Base-by-base conservation (phyloP, 2,329 filamentous ascomycete genomes). In the Tolypocladium nubicola region DNA sequence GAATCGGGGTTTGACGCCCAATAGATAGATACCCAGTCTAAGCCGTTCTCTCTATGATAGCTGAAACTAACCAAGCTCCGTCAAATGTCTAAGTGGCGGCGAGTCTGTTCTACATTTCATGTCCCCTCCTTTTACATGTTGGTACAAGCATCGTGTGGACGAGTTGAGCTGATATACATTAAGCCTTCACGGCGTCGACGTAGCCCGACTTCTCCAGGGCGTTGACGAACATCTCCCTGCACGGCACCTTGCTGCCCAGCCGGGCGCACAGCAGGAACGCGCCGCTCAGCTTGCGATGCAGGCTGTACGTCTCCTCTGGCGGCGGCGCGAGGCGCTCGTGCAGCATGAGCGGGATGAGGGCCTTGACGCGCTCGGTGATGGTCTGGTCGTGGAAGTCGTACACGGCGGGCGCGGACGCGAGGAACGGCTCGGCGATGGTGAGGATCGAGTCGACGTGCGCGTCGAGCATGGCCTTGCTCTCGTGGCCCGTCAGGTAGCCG, bases 341-440 rank as follows among this genome's bases (percentile, higher is more conserved):
- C 52, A 99, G 79, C 94, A 99, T 99, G 56, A 96, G 77, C 19
- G 94, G 94, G 63, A 99, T 97, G 56, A 96, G 79, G 4, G 79
- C 82, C 66, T 92, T 86, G 58, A 99, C 93, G 50, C 95, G 82
- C 67, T 97, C 92, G 1, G 94, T 99, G 64, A 99, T 97, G 1
- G 93, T 99, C 77, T 99, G 94, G 67, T 93, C 85, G 59, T 83
- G 78, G 72, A 99, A 99, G 70, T 99, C 90, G 70, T 99, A 99
- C 0, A 95, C 74, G 54, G 88, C 87, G 0, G 91, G 89, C 0
- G 91, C 89, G 1, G 77, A 81, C 4, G 78, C 78, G 64, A 88
- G 77, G 74, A 97, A 99, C 0, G 94, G 94, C 71, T 99, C 94
- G 0, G 93, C 92, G 1, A 99, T 83, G 0, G 92, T 96, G 52